phyloP scores from a whole-genome alignment of 2,329 filamentous ascomycete genomes.

The Paecilomyces sp. region DNA sequence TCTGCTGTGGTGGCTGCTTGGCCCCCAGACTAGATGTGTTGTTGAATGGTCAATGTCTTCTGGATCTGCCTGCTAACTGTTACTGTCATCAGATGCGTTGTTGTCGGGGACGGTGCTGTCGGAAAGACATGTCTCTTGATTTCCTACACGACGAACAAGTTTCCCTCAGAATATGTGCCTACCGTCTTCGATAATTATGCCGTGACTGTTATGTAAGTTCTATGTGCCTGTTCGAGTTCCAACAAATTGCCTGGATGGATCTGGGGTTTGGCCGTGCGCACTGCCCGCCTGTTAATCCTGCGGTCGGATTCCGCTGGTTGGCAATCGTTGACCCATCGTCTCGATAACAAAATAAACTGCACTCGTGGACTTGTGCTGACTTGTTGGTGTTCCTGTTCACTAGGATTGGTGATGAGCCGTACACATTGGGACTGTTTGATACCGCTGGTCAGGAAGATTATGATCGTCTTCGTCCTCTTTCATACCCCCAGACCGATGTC shows the following conservation, averaged over 20 bases:
- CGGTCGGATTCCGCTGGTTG: not conserved
- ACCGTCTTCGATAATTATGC: conserved; percentile 99
- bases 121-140: conserved; percentile 99
- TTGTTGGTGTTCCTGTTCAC: not conserved
- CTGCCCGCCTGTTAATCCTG: not conserved
- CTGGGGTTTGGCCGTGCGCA: not conserved
- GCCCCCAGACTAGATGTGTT: conserved; percentile 1
- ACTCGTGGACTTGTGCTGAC: not conserved
- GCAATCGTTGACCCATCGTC: not conserved
- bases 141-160: conserved; percentile 99
- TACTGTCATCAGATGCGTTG: conserved; percentile 68
- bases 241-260: conserved; percentile 2
- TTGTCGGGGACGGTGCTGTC: conserved; percentile 98
- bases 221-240: conserved; percentile 2
- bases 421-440: conserved; percentile 95
- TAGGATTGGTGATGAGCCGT: conserved; percentile 98
- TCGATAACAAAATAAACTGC: not conserved
- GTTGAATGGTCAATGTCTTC: conserved; percentile 1
- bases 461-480: conserved; percentile 89
- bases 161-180: conserved; percentile 98
- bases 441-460: conserved; percentile 99
- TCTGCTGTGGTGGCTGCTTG: conserved; percentile 2
- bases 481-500: conserved; percentile 96
- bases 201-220: conserved; percentile 94
- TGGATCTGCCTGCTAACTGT: conserved; percentile 12